These are phyloP conservation scores for Boletellus ananiceps DNA, from an alignment of 768 basidiomycete species.

Conservation along the genomic window DNA sequence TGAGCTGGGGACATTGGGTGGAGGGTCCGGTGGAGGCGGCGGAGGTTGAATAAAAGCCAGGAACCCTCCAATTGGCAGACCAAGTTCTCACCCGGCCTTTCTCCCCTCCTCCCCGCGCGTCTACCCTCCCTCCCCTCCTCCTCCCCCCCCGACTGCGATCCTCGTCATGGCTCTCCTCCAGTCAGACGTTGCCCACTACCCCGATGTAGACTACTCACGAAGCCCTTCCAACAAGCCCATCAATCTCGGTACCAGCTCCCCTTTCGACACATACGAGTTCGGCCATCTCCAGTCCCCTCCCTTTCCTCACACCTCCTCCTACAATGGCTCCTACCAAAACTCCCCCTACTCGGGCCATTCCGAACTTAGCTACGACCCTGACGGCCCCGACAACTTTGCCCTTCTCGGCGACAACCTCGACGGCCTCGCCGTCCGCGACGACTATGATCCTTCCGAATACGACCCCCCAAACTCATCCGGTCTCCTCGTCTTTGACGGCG, in stretches of 20 bases:
- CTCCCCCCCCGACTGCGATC: conserved; percentile 3
- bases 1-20: neutral
- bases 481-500: conserved; percentile 58
- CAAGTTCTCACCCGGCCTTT: conserved; percentile 28
- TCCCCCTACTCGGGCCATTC: conserved; percentile 67
- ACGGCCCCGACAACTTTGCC: conserved; percentile 44
- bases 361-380: conserved; percentile 54
- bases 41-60: conserved; percentile 25
- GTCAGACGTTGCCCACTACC: conserved; percentile 17
- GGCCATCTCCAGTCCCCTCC: conserved; percentile 33
- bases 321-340: conserved; percentile 64
- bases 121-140: conserved; percentile 3
- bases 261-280: conserved; percentile 41
- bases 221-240: conserved; percentile 29
- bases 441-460: conserved; percentile 74
- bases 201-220: conserved; percentile 23
- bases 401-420: conserved; percentile 47
- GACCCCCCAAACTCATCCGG: conserved; percentile 49
- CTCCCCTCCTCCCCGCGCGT: conserved; percentile 21
- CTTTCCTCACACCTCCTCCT: conserved; percentile 52
- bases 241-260: conserved; percentile 19
- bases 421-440: conserved; percentile 34
- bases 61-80: conserved; percentile 12
- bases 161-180: conserved; percentile 28
- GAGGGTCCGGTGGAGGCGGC: conserved; percentile 10